Conservation (phyloP, 2,329 filamentous ascomycete species). For the Botrytis porri region DNA sequence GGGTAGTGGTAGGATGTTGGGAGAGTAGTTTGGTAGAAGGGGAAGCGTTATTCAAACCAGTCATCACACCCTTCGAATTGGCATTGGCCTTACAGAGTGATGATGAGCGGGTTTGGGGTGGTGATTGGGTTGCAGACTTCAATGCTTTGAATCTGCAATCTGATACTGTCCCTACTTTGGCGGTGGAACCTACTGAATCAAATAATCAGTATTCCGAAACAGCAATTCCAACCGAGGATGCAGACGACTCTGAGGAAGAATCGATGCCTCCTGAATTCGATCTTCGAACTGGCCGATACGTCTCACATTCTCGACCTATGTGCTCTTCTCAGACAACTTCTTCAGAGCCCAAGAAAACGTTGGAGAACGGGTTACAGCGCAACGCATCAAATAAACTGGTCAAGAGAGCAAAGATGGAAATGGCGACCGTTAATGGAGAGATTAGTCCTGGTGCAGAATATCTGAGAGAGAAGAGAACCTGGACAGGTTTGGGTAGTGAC, state of each 20-base stretch:
- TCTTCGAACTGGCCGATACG: constrained; percentile 79
- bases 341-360: constrained; percentile 23
- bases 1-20: constrained; percentile 98
- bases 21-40: constrained; percentile 91
- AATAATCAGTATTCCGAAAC: constrained; percentile 31
- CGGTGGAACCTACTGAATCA: constrained; percentile 38
- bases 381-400: constrained; percentile 53
- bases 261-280: constrained; percentile 89
- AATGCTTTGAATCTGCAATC: constrained; percentile 51
- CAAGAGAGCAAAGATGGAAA: constrained; percentile 62
- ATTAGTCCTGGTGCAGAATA: constrained; percentile 91
- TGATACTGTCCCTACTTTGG: background rate
- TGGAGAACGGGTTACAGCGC: constrained; percentile 31
- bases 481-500: constrained; percentile 89
- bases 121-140: constrained; percentile 86
- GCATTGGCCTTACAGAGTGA: constrained; percentile 74
- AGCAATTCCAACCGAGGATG: constrained; percentile 10
- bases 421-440: constrained; percentile 79
- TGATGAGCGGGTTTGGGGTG: constrained; percentile 76
- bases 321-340: constrained; percentile 32
- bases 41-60: constrained; percentile 80
- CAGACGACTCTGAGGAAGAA: constrained; percentile 54
- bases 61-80: constrained; percentile 94
- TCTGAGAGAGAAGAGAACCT: constrained; percentile 76
- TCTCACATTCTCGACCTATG: constrained; percentile 77